A percentile compares a stretch with the other conserved stretches of the same genome.
Conservation (phyloP, 208 protist genomes). For the Leptomonas pyrrhocoris region DNA sequence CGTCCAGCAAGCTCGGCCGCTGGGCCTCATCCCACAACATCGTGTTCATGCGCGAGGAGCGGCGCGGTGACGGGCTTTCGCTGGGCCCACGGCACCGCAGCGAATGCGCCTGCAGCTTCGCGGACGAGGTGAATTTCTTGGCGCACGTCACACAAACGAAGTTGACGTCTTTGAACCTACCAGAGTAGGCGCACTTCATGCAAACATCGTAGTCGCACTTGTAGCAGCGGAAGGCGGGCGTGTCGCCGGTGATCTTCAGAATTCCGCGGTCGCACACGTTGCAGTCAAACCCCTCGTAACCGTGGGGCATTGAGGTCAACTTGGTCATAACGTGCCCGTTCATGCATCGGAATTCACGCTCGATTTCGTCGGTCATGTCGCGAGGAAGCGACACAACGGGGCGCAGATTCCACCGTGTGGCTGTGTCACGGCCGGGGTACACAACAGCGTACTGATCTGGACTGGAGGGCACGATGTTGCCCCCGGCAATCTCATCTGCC, state of each 20-base stretch:
- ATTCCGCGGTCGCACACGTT: constrained; percentile 87
- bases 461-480: constrained; percentile 61
- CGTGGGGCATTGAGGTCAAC: constrained; percentile 78
- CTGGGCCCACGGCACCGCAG: constrained; percentile 80
- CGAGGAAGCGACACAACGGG: constrained; percentile 77
- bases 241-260: constrained; percentile 66
- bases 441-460: constrained; percentile 80
- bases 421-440: constrained; percentile 70
- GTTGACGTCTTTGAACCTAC: constrained; percentile 76
- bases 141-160: constrained; percentile 86
- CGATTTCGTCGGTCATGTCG: constrained; percentile 60
- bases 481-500: constrained; percentile 30
- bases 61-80: constrained; percentile 72
- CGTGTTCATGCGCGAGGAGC: constrained; percentile 83
- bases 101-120: constrained; percentile 83
- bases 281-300: constrained; percentile 90
- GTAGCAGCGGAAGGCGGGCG: constrained; percentile 81
- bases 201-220: constrained; percentile 92
- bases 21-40: constrained; percentile 79
- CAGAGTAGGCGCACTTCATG: constrained; percentile 77
- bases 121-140: constrained; percentile 78
- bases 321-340: constrained; percentile 89
- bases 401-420: constrained; percentile 79
- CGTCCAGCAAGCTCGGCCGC: constrained; percentile 72
- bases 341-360: constrained; percentile 74